Evolutionary conservation across 2,329 filamentous ascomycete species (phyloP), one percentile per base, ranked within the genome.

Genomic region (Aphanocladium album): DNA sequence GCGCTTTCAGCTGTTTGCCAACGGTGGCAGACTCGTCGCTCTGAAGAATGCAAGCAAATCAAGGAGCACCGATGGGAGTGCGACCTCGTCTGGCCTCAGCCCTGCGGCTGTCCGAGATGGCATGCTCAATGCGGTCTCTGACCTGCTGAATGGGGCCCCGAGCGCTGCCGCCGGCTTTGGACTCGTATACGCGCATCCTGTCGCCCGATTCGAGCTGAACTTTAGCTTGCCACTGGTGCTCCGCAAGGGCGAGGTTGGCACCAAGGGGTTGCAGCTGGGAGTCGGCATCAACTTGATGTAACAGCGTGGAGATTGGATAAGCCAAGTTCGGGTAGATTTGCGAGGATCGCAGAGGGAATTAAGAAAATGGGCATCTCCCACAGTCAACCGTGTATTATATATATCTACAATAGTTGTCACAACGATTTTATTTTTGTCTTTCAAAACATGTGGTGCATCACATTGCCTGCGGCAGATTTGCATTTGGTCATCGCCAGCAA

Each of bases 261-360:
- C 93, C 60, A 99, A 99, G 77, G 95, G 95, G 1, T 72, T 99
- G 64, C 92, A 95, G 73, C 88, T 99, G 68, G 95, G 95, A n/a
- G 91, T 99, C 45, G 95, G 95, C 54, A 92, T 99, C 71, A 96
- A 90, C 77, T 97, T 99, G 73, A 77, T 98, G 81, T 98, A 89
- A 64, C 21, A 49, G 19, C 6, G 16, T n/a, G 23, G 19, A 19
- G 39, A 25, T 52, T 16, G 7, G 17, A 33, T 33, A 27, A 19
- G 11, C 9, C 25, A 14, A 35, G n/a, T 14, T 19, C 9, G 39
- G 47, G 27, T 39, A 41, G 45, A 30, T 17, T 5, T 43, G 4
- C 23, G 19, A 30, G 17, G 17, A 33, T 27, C 8, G 9, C 23
- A 35, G 17, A 51, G 8, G 45, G 25, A 14, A n/a, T n/a, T 16